Conservation (phyloP, 768 basidiomycete genomes). For the Podaxis sp. region DNA sequence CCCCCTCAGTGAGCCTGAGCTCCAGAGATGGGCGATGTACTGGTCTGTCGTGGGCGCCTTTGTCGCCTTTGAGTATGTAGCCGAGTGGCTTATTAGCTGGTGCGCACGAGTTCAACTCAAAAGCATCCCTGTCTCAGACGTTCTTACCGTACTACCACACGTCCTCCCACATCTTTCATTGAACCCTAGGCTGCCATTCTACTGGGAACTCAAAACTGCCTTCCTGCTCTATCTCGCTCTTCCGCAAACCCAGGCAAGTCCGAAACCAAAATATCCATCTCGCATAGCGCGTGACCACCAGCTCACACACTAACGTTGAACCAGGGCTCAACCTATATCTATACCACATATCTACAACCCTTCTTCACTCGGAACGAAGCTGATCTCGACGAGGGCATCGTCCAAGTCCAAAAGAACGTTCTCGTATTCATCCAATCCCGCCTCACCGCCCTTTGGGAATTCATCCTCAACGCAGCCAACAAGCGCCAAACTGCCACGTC, state of each 20-base stretch:
- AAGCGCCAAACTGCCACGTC: constrained; percentile 28
- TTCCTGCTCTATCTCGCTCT: constrained; percentile 68
- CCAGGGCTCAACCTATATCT: constrained; percentile 70
- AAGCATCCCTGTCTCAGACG: constrained; percentile 3
- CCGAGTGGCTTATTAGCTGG: constrained; percentile 70
- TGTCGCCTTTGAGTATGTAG: constrained; percentile 60
- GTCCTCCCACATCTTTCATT: constrained; percentile 10
- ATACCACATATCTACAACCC: constrained; percentile 58
- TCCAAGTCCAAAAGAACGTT: constrained; percentile 51
- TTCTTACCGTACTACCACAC: constrained; percentile 17
- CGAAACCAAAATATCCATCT: not conserved
- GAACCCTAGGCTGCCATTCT: constrained; percentile 66
- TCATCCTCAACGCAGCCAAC: constrained; percentile 43
- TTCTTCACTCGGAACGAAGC: constrained; percentile 60
- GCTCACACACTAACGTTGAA: constrained; percentile 14
- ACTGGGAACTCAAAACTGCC: constrained; percentile 71
- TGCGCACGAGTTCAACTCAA: constrained; percentile 27
- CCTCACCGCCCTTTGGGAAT: constrained; percentile 46
- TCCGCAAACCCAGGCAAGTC: constrained; percentile 64
- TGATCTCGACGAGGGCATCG: constrained; percentile 59
- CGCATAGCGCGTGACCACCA: not conserved
- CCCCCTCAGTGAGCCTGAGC: constrained; percentile 48
- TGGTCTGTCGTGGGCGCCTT: constrained; percentile 65
- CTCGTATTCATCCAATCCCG: constrained; percentile 57
- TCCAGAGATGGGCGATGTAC: constrained; percentile 60